These are phyloP conservation scores for Boletus sp. DNA, from an alignment of 768 basidiomycete species.

Conservation along the genomic window DNA sequence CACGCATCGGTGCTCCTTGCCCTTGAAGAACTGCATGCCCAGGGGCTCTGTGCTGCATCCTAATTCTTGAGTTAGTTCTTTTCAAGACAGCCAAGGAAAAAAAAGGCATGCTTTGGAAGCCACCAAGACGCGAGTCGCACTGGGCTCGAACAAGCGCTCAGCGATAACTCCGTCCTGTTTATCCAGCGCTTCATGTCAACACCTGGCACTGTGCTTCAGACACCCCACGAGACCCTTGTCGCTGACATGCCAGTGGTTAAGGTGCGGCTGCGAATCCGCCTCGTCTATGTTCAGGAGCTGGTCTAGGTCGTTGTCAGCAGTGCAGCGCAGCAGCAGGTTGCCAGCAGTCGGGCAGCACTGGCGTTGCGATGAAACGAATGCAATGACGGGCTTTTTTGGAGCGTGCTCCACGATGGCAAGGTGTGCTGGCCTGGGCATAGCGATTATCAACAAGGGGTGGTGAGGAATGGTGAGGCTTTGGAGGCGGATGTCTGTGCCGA, in stretches of 20 bases:
- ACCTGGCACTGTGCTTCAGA: constrained; percentile 87
- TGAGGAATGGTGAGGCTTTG: constrained; percentile 97
- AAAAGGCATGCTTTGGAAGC: constrained; percentile 74
- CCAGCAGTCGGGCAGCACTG: constrained; percentile 94
- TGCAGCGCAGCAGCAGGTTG: constrained; percentile 84
- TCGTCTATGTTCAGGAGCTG: constrained; percentile 89
- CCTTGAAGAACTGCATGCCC: constrained; percentile 97
- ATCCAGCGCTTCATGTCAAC: constrained; percentile 91
- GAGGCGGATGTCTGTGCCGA: constrained; percentile 96
- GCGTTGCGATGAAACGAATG: constrained; percentile 90
- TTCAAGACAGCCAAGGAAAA: no score
- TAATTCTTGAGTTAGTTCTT: constrained; percentile 34
- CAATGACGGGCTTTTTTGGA: constrained; percentile 79
- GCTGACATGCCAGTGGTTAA: constrained; percentile 78
- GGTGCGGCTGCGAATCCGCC: constrained; percentile 79
- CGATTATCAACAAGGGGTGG: constrained; percentile 97
- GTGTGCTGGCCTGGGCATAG: constrained; percentile 98
- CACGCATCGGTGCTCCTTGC: constrained; percentile 95
- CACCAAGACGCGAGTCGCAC: constrained; percentile 91
- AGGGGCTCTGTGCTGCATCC: constrained; percentile 97
- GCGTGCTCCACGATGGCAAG: constrained; percentile 89
- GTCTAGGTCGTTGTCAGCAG: constrained; percentile 80
- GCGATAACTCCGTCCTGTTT: constrained; percentile 95
- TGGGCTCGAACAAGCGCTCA: constrained; percentile 87
- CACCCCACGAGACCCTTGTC: constrained; percentile 77